Base-by-base conservation (phyloP, 306 rosid species). In the Lotus japonicus region DNA sequence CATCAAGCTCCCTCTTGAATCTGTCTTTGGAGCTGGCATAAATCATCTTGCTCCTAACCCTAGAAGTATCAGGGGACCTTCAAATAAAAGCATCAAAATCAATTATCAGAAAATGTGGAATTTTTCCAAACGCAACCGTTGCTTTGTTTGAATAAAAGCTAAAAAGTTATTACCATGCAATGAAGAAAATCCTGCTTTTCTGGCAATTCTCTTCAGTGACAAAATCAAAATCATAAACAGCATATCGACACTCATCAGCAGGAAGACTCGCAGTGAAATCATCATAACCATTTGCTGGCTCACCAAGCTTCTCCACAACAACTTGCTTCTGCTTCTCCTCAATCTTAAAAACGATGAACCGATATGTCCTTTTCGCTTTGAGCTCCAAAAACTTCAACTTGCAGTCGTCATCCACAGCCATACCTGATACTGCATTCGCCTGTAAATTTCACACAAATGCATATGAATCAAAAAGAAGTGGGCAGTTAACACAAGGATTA, bases 1-100 rank as follows among this genome's bases (percentile, higher is more conserved):
- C 96, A 80, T 90, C 96, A 44, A 90, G 95, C 80, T 90, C 96
- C 79, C 96, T 90, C 95, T 87, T 87, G 69, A 90, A 90, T 81
- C 96, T 90, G 49, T 90, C 94, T 62, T 90, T 90, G 62, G 96
- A 90, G 88, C 96, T 85, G 5, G 96, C 96, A 73, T 90, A 90
- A 66, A 90, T 90, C 96, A 90, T 90, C 89, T 90, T 90, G 88
- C 86, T 90, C 79, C 95, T 87, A 64, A 90, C 91, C 76, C 88
- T 90, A 54, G 96, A 44, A 26, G 82, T 71, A 23, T 90, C 96
- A 35, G 96, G 96, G 68, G 79, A 90, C 96, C 96, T 90, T 80
- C 82, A 83, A 16, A 28, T 52, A 77, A 66, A 70, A 78, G 68
- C 39, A 68, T 49, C 56, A 19, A 17, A 14, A 64, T 74, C 17